Base-by-base conservation (phyloP, 2,329 filamentous ascomycete genomes). In the Cladophialophora carrionii region DNA sequence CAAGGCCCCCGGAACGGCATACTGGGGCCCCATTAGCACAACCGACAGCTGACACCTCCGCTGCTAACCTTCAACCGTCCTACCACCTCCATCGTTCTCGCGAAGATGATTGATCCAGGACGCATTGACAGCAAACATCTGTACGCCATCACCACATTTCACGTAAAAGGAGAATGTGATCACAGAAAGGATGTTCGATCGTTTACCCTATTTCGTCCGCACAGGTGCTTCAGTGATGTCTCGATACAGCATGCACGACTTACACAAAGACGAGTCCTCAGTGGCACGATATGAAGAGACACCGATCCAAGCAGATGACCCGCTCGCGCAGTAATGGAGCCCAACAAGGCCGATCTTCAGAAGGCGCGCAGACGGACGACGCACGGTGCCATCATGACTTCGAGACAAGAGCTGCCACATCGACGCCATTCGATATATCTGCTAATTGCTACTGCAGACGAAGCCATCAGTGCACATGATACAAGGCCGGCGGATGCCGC, bases 131-230 rank as follows among this genome's bases (percentile, higher is more conserved):
- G 31, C 48, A 37, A 41, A 34, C 26, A 32, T 24, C 26, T 60
- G 57, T 49, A 17, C 31, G 57, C 57, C 48, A 53, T 48, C 20
- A 34, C 17, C 14, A 22, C 31, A 37, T 60, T 60, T 51, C 48
- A 60, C 57, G 57, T 60, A 51, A 60, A 41, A 60, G 48, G 31
- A 17, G 10, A 34, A 43, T 22, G n/a, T 6, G 9, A 24, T 52
- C 29, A 48, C 57, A 20, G 26, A 46, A 34, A 37, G 22, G 22
- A 29, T n/a, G 41, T 31, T 24, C 20, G n/a, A n/a, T 17, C 7
- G 48, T 20, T 9, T 26, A n/a, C 48, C 57, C 57, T 46, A 46
- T 46, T 37, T 46, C 17, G 12, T 49, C 14, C 26, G 43, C 17
- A 31, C 24, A 12, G 56, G n/a, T 4, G n/a, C 22, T 20, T 31